Percentiles rank a stretch among this genome's conserved stretches.
phyloP scores from a whole-genome alignment of 1,284 basidiomycete genomes.

The Inonotus hispidus region DNA sequence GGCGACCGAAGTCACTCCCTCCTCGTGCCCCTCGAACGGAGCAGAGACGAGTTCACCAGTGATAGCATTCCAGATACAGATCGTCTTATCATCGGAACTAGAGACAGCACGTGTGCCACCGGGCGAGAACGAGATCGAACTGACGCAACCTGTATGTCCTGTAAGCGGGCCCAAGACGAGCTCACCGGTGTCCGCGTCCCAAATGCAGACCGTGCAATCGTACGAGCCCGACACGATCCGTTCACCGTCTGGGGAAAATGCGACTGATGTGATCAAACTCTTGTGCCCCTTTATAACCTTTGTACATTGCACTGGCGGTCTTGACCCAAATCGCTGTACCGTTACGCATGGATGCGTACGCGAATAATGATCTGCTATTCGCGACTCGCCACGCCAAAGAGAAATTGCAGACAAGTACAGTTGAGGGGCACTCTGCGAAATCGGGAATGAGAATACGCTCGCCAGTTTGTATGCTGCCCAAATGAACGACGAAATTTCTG shows the following conservation, averaged over 20 bases:
- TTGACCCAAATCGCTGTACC: neutral
- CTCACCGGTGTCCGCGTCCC: conserved; percentile 1
- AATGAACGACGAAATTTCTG: neutral
- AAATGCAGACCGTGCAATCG: neutral
- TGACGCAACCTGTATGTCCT: neutral
- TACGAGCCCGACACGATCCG: neutral
- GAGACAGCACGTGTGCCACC: neutral
- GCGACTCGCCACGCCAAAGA: no score
- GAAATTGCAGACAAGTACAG: no score
- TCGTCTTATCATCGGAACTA: neutral
- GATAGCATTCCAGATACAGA: neutral
- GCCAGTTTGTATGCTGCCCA: no score
- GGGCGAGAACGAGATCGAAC: neutral
- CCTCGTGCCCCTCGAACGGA: neutral
- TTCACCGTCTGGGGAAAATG: neutral
- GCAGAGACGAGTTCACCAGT: neutral
- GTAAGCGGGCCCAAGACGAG: neutral
- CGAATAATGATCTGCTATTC: neutral
- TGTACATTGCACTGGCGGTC: neutral
- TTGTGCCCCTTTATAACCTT: neutral
- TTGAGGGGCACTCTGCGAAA: no score
- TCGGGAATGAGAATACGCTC: no score
- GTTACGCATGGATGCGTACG: neutral
- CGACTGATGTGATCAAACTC: neutral
- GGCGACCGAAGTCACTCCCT: neutral